Conservation (phyloP, 148 eudicot species). For the Rhododendron ferrugineum region DNA sequence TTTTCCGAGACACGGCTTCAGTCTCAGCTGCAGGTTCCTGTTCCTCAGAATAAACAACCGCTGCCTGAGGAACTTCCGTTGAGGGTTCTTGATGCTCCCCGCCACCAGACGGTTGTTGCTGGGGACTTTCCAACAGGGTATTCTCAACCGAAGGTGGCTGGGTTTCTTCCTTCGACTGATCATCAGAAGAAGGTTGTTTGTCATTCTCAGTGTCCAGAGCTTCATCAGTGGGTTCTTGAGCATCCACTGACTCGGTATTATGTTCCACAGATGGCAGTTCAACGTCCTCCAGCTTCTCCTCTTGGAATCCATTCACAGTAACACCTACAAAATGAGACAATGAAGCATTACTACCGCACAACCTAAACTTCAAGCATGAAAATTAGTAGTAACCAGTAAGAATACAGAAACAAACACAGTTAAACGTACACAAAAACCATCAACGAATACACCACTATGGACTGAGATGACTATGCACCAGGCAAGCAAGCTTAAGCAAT, state of each 20-base stretch:
- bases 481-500: neutral
- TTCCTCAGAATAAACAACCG: slow-evolving; percentile 26
- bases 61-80: slow-evolving; percentile 29
- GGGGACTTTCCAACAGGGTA: slow-evolving; percentile 21
- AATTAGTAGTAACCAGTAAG: neutral
- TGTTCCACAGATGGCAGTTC: slow-evolving; percentile 19
- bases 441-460: neutral
- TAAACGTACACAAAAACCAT: neutral
- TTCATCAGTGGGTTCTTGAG: slow-evolving; percentile 8
- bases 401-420: neutral
- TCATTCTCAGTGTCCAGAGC: slow-evolving; percentile 15
- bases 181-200: slow-evolving; percentile 25
- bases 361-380: neutral
- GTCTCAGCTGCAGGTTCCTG: slow-evolving; percentile 28
- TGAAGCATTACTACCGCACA: neutral
- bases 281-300: slow-evolving; percentile 26
- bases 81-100: slow-evolving; percentile 23
- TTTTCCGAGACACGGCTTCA: slow-evolving; percentile 40
- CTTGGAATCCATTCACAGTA: slow-evolving; percentile 43
- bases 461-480: neutral
- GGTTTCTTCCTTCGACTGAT: slow-evolving; percentile 13
- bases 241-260: slow-evolving; percentile 18
- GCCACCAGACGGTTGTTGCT: slow-evolving; percentile 25
- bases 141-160: slow-evolving; percentile 18
- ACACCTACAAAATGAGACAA: slow-evolving; percentile 6